phyloP scores from a whole-genome alignment of 1,139 yeast species.

The Arxiozyma heterogenica region DNA sequence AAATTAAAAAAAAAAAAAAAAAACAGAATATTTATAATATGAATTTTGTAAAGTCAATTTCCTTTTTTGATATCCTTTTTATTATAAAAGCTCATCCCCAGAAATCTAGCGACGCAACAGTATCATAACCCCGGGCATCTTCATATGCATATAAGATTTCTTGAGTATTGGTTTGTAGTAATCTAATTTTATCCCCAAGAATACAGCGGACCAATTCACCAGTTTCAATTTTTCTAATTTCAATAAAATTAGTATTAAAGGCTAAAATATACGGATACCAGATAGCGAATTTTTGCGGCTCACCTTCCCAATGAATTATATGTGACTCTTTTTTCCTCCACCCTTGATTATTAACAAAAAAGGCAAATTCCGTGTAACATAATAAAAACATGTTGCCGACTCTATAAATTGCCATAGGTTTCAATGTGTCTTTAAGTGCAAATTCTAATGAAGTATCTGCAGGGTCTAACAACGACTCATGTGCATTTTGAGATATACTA shows the following conservation, averaged over 20 bases:
- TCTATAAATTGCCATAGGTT: conserved; percentile 86
- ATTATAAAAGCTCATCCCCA: conserved; percentile 40
- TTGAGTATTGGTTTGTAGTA: conserved; percentile 82
- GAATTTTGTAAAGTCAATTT: no score
- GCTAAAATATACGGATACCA: conserved; percentile 91
- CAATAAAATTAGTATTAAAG: conserved; percentile 84
- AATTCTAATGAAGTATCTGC: conserved; percentile 91
- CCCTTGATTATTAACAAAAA: conserved; percentile 87
- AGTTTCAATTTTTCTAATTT: conserved; percentile 82
- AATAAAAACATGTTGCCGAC: conserved; percentile 80
- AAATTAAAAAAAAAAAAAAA: no score
- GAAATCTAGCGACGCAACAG: conserved; percentile 84
- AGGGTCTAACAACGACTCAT: conserved; percentile 40
- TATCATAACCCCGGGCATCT: conserved; percentile 80
- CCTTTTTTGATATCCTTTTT: neutral
- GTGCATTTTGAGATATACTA: conserved; percentile 42
- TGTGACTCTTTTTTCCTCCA: conserved; percentile 94
- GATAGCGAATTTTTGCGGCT: conserved; percentile 83
- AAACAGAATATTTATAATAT: neutral
- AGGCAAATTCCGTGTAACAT: conserved; percentile 86
- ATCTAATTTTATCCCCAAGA: conserved; percentile 86
- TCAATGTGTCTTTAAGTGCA: conserved; percentile 66
- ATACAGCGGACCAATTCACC: conserved; percentile 81
- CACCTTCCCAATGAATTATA: conserved; percentile 95
- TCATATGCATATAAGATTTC: conserved; percentile 92